Evolutionary conservation across 169 alveolate species (phyloP).

Genomic region (Plasmodium knowlesi): DNA sequence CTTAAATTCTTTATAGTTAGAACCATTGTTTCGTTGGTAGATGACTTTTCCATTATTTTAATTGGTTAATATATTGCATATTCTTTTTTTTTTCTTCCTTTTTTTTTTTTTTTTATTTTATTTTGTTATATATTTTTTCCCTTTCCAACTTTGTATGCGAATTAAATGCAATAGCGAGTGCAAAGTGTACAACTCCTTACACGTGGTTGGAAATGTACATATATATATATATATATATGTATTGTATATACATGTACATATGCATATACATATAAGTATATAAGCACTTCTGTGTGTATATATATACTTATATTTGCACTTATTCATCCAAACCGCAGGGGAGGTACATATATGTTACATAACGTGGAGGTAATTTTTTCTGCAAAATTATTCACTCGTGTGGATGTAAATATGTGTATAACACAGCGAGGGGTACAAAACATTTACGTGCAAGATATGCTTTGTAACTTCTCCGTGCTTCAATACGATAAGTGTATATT

Average conservation of each 20-base stretch:
- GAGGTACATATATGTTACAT: slow-evolving; percentile 3
- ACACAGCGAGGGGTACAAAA: slow-evolving; percentile 14
- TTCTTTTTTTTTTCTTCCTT: slow-evolving; percentile 34
- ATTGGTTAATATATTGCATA: slow-evolving; percentile 53
- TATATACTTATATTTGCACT: neutral
- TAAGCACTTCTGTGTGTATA: neutral
- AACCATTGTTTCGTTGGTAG: slow-evolving; percentile 72
- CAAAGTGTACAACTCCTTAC: neutral
- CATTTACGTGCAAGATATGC: slow-evolving; percentile 5
- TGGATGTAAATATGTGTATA: slow-evolving; percentile 9
- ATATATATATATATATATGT: slow-evolving; percentile 19
- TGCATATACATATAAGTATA: slow-evolving; percentile 7
- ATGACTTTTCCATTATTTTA: slow-evolving; percentile 39
- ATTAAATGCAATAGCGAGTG: neutral
- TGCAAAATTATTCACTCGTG: slow-evolving; percentile 9
- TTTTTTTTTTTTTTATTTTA: slow-evolving; percentile 28
- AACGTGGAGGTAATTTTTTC: neutral
- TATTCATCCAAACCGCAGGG: neutral
- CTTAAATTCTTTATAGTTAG: slow-evolving; percentile 44
- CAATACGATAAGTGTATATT: neutral
- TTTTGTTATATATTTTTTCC: neutral
- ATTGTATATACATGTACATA: too few relatives aligned
- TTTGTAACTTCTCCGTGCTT: slow-evolving; percentile 3
- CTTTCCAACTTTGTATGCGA: neutral
- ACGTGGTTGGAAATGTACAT: neutral